A percentile compares a stretch with the other conserved stretches of the same genome.
phyloP scores from a whole-genome alignment of 164 flowering plant genomes.

The Macadamia integrifolia region DNA sequence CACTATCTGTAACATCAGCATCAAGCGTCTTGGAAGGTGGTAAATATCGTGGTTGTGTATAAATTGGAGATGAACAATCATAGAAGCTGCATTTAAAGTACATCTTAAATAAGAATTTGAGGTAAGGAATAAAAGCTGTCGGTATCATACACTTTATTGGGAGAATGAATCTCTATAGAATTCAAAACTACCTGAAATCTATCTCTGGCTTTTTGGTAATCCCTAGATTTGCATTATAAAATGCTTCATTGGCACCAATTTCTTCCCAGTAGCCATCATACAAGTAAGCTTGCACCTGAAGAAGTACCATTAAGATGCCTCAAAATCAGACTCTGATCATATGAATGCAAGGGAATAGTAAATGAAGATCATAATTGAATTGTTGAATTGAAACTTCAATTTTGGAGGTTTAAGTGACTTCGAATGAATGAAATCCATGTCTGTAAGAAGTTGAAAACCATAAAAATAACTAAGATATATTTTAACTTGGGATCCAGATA shows the following conservation, averaged over 20 bases:
- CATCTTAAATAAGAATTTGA: not conserved
- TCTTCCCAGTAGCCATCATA: slow-evolving; percentile 99
- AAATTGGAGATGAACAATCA: slow-evolving; percentile 92
- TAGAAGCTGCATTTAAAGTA: slow-evolving; percentile 59
- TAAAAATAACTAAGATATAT: too few relatives aligned
- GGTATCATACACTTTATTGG: too few relatives aligned
- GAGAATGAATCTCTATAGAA: too few relatives aligned
- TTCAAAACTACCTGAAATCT: too few relatives aligned
- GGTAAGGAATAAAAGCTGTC: slow-evolving; percentile 1
- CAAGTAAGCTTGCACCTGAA: slow-evolving; percentile 87
- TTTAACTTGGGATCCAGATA: too few relatives aligned
- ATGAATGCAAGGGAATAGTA: too few relatives aligned
- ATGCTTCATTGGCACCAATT: slow-evolving; percentile 93
- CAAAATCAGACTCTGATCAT: not conserved
- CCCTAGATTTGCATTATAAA: slow-evolving; percentile 90
- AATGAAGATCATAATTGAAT: too few relatives aligned
- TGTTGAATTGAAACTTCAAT: too few relatives aligned
- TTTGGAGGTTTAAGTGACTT: too few relatives aligned
- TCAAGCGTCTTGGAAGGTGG: slow-evolving; percentile 98
- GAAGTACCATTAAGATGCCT: not conserved
- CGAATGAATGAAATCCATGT: too few relatives aligned
- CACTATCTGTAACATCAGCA: slow-evolving; percentile 91
- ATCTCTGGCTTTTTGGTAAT: slow-evolving; percentile 78
- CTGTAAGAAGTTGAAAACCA: too few relatives aligned
- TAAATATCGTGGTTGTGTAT: slow-evolving; percentile 90